These are phyloP conservation scores for Udeniomyces megalosporus DNA, from an alignment of 768 basidiomycete species.

Conservation along the genomic window DNA sequence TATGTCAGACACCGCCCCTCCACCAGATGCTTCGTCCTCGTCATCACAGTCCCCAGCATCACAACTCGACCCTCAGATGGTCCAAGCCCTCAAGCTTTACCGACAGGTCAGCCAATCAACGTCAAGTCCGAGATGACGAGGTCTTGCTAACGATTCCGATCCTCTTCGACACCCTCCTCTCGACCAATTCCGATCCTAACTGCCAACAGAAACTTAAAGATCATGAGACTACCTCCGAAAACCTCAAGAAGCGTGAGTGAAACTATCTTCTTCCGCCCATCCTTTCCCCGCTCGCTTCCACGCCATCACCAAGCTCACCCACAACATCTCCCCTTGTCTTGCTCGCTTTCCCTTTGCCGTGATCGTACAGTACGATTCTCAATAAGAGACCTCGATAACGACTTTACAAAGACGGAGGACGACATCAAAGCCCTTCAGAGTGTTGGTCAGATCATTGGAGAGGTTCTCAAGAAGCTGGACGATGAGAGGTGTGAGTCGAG, in stretches of 20 bases:
- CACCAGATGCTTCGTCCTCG: background rate
- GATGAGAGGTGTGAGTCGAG: constrained; percentile 74
- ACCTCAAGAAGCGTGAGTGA: constrained; percentile 69
- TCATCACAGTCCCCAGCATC: background rate
- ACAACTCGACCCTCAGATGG: constrained; percentile 21
- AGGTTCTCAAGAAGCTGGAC: constrained; percentile 96
- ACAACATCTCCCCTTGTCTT: background rate
- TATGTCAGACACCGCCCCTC: constrained; percentile 1
- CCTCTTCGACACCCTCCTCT: background rate
- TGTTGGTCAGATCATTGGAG: constrained; percentile 96
- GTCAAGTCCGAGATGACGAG: background rate
- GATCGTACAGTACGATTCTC: constrained; percentile 50
- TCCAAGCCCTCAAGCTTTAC: constrained; percentile 29
- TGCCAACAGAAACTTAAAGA: constrained; percentile 69
- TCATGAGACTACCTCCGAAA: constrained; percentile 73
- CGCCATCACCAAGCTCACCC: too few relatives aligned
- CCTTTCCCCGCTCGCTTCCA: background rate
- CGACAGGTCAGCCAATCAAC: constrained; percentile 24
- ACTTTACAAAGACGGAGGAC: constrained; percentile 88
- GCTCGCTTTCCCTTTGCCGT: background rate
- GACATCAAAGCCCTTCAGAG: constrained; percentile 98
- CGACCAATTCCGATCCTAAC: background rate
- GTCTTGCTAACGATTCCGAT: background rate
- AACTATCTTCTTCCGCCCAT: background rate
- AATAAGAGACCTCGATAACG: constrained; percentile 72